phyloP scores from a whole-genome alignment of 1,284 basidiomycete species.

The Sporisorium reilianum region DNA sequence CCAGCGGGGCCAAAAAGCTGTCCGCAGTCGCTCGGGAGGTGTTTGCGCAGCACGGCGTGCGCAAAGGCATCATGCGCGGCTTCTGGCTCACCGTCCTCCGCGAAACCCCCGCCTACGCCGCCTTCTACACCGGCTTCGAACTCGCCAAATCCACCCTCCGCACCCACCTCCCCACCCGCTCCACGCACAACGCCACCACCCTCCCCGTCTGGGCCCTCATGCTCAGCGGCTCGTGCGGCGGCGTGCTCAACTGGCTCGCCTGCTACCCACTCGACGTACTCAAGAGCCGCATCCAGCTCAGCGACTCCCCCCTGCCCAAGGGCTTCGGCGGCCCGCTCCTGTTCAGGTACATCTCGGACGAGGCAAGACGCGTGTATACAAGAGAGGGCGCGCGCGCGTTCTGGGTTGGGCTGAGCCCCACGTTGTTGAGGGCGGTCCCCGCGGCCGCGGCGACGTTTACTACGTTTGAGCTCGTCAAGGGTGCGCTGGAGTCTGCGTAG shows the following conservation, averaged over 20 bases:
- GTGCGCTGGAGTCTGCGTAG: constrained; percentile 35
- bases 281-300: constrained; percentile 51
- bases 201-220: constrained; percentile 90
- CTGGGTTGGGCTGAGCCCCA: constrained; percentile 52
- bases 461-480: constrained; percentile 57
- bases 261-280: constrained; percentile 80
- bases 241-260: constrained; percentile 91
- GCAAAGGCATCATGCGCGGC: constrained; percentile 90
- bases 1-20: constrained; percentile 78
- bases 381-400: constrained; percentile 42
- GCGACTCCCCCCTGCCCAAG: constrained; percentile 24
- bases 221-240: constrained; percentile 86
- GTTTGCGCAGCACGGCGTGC: constrained; percentile 85
- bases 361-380: constrained; percentile 29
- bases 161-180: constrained; percentile 67
- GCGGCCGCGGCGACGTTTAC: constrained; percentile 61
- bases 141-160: constrained; percentile 84
- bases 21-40: constrained; percentile 80
- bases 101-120: constrained; percentile 95
- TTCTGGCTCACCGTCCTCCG: constrained; percentile 95
- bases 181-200: constrained; percentile 8
- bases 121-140: constrained; percentile 85
- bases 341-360: constrained; percentile 39
- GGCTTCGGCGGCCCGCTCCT: constrained; percentile 28
- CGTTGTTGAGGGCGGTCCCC: constrained; percentile 55